Conservation (phyloP, 1,284 basidiomycete genomes). For the Microbotryum lychnidis-dioicae region DNA sequence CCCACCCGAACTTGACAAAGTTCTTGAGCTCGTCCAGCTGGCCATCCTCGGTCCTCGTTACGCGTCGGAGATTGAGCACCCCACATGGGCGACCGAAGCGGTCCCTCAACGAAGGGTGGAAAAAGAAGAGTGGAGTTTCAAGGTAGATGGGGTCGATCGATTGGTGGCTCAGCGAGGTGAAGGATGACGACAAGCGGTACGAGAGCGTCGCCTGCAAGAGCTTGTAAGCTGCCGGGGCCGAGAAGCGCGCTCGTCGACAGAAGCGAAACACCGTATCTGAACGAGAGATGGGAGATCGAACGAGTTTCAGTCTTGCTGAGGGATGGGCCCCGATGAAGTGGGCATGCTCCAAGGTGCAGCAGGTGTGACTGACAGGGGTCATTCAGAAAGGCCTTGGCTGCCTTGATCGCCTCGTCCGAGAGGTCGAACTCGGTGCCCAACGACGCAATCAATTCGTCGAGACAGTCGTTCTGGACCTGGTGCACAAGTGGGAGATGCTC, state of each 20-base stretch:
- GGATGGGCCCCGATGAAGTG: background rate
- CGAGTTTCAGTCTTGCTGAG: background rate
- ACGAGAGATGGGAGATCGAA: background rate
- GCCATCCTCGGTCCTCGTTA: constrained; percentile 30
- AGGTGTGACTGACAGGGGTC: constrained; percentile 4
- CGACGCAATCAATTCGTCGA: constrained; percentile 16
- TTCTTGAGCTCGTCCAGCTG: constrained; percentile 33
- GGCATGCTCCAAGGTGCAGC: background rate
- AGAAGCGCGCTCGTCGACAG: constrained; percentile 28
- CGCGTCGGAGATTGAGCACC: constrained; percentile 31
- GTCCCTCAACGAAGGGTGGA: constrained; percentile 32
- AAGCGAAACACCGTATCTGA: constrained; percentile 31
- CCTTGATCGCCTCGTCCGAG: constrained; percentile 3
- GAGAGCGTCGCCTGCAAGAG: constrained; percentile 23
- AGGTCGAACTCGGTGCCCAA: constrained; percentile 22
- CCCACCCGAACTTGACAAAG: constrained; percentile 28
- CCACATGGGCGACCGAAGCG: constrained; percentile 33
- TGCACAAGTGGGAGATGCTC: constrained; percentile 19
- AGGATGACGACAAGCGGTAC: constrained; percentile 18
- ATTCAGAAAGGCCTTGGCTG: constrained; percentile 9
- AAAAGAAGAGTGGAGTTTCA: constrained; percentile 31
- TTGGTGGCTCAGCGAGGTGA: constrained; percentile 2
- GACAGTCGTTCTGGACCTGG: constrained; percentile 21
- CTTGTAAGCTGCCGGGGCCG: constrained; percentile 12
- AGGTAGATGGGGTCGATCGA: constrained; percentile 26